Percentiles rank a stretch among this genome's conserved stretches.
Conservation (phyloP, 2,329 filamentous ascomycete species). For the Macrophomina tecta region DNA sequence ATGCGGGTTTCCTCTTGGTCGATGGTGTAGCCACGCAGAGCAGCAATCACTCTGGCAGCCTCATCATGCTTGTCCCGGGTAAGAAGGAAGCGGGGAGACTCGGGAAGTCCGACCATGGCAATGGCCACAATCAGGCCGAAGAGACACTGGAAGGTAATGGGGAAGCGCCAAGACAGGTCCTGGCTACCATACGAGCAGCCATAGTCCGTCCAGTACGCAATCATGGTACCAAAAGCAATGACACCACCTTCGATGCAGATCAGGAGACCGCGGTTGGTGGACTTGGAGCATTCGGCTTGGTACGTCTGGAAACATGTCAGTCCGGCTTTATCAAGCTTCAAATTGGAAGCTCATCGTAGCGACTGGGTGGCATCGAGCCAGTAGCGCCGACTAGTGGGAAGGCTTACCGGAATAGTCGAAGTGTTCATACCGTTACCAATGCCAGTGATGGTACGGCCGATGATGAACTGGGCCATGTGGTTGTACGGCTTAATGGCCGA, state of each 20-base stretch:
- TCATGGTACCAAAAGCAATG: conserved; percentile 58
- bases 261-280: conserved; percentile 64
- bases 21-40: conserved; percentile 54
- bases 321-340: neutral
- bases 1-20: conserved; percentile 63
- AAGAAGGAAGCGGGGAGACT: conserved; percentile 67
- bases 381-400: neutral
- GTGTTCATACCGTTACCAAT: conserved; percentile 64
- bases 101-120: conserved; percentile 56
- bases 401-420: conserved; percentile 52
- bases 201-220: conserved; percentile 57
- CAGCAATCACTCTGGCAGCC: conserved; percentile 58
- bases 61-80: conserved; percentile 57
- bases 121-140: conserved; percentile 55
- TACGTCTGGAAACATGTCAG: conserved; percentile 52
- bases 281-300: conserved; percentile 59
- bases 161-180: conserved; percentile 56
- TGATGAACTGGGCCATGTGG: conserved; percentile 57
- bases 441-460: conserved; percentile 60
- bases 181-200: conserved; percentile 41
- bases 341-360: neutral
- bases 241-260: conserved; percentile 65
- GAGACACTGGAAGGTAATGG: conserved; percentile 59
- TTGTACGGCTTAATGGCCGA: conserved; percentile 41
- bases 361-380: neutral